A percentile compares a stretch with the other conserved stretches of the same genome.
Evolutionary conservation across 306 rosid species (phyloP).

Genomic region (Morella rubra): DNA sequence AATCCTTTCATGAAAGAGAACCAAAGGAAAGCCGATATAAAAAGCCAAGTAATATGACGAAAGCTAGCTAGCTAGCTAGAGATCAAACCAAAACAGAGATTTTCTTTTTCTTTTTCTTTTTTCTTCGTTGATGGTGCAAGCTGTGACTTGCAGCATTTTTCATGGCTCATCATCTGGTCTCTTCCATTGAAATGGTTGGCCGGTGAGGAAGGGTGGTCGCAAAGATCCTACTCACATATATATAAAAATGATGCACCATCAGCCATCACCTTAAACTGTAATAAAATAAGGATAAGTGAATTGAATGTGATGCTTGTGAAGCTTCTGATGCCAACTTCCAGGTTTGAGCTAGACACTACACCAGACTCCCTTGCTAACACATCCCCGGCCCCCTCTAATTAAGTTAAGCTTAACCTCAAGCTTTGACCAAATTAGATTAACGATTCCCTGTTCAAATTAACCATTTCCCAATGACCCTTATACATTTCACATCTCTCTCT

Average conservation of each 20-base stretch:
- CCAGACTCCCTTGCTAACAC: constrained; percentile 7
- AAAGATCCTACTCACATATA: neutral
- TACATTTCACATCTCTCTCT: neutral
- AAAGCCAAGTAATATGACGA: too few species aligned
- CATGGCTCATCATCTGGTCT: neutral
- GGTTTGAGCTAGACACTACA: constrained; percentile 24
- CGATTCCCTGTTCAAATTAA: neutral
- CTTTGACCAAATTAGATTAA: constrained; percentile 25
- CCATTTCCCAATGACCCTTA: neutral
- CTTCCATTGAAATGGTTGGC: neutral
- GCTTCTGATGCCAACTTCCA: neutral
- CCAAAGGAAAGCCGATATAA: neutral
- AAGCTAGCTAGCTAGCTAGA: too few species aligned
- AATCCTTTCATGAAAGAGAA: neutral
- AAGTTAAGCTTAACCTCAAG: constrained; percentile 17
- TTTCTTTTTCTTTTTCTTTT: too few species aligned
- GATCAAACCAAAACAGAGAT: too few species aligned
- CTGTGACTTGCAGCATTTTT: neutral
- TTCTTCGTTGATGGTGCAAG: neutral
- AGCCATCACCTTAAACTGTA: constrained; percentile 2
- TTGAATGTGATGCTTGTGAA: neutral
- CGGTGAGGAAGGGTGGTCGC: neutral
- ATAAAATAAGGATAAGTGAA: neutral
- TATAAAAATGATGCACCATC: constrained; percentile 25
- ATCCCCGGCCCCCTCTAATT: neutral